Evolutionary conservation across 139 green algal genomes (phyloP).

Genomic region (Picochlorum costavermella): DNA sequence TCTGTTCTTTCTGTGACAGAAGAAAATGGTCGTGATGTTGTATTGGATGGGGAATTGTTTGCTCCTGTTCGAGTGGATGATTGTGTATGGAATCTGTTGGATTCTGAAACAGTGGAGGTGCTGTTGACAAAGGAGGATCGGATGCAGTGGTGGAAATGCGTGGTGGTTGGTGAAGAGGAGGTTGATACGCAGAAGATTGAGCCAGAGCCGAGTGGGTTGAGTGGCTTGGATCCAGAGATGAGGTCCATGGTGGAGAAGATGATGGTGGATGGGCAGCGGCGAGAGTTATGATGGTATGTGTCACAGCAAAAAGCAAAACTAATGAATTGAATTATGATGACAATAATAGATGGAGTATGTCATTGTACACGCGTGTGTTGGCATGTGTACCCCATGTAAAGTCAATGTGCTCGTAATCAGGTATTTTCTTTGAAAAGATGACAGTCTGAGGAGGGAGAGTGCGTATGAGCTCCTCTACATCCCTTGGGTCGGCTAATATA

Average conservation of each 20-base stretch:
- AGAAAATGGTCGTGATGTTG: conserved; percentile 11
- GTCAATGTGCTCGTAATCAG: conserved; percentile 51
- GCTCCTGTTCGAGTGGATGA: conserved; percentile 79
- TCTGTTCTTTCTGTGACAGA: too few relatives aligned
- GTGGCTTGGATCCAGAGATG: conserved; percentile 89
- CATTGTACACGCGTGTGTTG: conserved; percentile 24
- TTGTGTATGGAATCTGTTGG: conserved; percentile 75
- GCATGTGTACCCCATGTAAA: conserved; percentile 41
- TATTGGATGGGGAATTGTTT: conserved; percentile 67
- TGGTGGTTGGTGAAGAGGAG: conserved; percentile 71
- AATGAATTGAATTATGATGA: conserved; percentile 25
- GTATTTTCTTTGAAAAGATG: conserved; percentile 25
- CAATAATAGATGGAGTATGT: conserved; percentile 23
- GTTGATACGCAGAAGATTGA: conserved; percentile 91
- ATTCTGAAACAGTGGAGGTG: conserved; percentile 61
- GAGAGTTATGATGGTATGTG: too few relatives aligned
- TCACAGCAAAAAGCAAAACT: conserved; percentile 54
- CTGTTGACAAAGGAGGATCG: conserved; percentile 73
- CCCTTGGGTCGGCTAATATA: conserved; percentile 31
- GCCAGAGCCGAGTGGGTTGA: conserved; percentile 91
- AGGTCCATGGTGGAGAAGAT: conserved; percentile 86
- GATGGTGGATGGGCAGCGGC: conserved; percentile 93
- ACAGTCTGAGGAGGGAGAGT: conserved; percentile 14
- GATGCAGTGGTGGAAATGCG: conserved; percentile 89
- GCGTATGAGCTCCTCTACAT: conserved; percentile 35